Evolutionary conservation across 805 yeast genomes (phyloP), one percentile per base, ranked within the genome.

Genomic region (Metschnikowia lunata): DNA sequence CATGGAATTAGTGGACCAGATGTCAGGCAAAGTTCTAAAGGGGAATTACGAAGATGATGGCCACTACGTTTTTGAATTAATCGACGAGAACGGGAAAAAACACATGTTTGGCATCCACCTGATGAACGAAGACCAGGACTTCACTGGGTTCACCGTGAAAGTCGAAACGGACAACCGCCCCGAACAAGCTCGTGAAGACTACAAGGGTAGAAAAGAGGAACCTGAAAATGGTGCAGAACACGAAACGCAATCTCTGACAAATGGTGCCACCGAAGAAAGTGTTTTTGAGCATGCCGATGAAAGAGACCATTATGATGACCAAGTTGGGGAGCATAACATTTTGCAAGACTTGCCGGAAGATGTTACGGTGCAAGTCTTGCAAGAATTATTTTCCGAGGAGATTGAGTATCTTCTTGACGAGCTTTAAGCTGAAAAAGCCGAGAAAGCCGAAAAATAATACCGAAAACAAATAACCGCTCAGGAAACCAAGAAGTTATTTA

Each of bases 1-100:
- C 11, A 37, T 50, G 42, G 42, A 45, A 30, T 42, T 48, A 26
- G 31, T 40, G 13, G 54, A 44, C 28, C 45, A 37, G 10, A 30
- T 11, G 10, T 36, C 46, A 14, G 50, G 45, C 6, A 6, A 13
- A 6, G 34, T 37, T 2, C 36, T 49, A 14, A 23, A 26, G 8
- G 52, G 52, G 7, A 32, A 13, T 10, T 49, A 49, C 23, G 39
- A 15, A 14, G 42, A 27, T 10, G 34, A 41, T 9, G 43, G 37
- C 7, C 14, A 34, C 14, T 49, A 47, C 26, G 40, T 36, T 13
- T 49, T 49, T 18, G 40, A 34, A 12, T 14, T 42, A 8, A 36
- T 40, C 9, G 6, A 30, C 6, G 34, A 11, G 9, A 13, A 29
- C 1, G 43, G 43, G 9, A n/a, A 29, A 9, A 23, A 32, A 10